phyloP scores from a whole-genome alignment of 805 yeast species.

The Cyberlindnera mycetangii region DNA sequence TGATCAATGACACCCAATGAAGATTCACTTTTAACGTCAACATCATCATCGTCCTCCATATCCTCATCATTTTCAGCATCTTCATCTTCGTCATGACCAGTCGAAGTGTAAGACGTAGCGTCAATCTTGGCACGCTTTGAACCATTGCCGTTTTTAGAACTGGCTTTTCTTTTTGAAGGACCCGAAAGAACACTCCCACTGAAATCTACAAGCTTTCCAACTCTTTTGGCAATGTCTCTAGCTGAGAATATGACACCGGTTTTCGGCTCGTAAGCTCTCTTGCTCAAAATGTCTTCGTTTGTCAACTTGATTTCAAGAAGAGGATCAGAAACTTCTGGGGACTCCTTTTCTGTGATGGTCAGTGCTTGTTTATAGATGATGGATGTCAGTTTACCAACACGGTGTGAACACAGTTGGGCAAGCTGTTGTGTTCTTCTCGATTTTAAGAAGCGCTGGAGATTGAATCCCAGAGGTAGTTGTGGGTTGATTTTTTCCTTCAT shows the following conservation, averaged over 20 bases:
- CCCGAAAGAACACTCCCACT: constrained; percentile 43
- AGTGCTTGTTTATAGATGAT: constrained; percentile 60
- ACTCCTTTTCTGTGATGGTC: constrained; percentile 51
- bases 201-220: constrained; percentile 43
- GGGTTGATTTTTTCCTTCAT: constrained; percentile 45
- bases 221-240: constrained; percentile 37
- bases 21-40: neutral
- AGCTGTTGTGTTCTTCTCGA: constrained; percentile 63
- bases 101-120: constrained; percentile 30
- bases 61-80: constrained; percentile 26
- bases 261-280: constrained; percentile 30
- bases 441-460: constrained; percentile 65
- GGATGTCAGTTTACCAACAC: constrained; percentile 69
- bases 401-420: constrained; percentile 56
- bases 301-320: constrained; percentile 47
- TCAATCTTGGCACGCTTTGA: constrained; percentile 42
- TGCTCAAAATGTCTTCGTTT: constrained; percentile 40
- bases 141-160: constrained; percentile 11
- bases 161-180: constrained; percentile 33
- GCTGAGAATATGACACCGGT: constrained; percentile 37
- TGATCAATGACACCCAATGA: constrained; percentile 39
- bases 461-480: constrained; percentile 53
- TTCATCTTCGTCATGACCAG: constrained; percentile 21
- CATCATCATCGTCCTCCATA: constrained; percentile 8
- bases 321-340: constrained; percentile 41